Percentiles rank a stretch among this genome's conserved stretches.
These are phyloP conservation scores for Phytophthora brassicae DNA, from an alignment of 352 stramenopile species.

Conservation along the genomic window DNA sequence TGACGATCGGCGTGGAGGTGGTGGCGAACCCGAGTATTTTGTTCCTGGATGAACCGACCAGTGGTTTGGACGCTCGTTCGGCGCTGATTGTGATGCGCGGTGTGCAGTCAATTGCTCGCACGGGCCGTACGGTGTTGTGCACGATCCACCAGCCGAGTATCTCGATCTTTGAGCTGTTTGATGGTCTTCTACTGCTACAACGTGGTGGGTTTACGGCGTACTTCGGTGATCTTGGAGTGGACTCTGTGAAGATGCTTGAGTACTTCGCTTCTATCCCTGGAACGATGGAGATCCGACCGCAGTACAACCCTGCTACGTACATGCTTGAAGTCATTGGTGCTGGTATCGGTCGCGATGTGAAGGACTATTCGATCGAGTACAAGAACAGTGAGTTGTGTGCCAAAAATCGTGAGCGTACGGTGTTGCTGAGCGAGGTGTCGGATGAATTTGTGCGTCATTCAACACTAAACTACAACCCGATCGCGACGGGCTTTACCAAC, in stretches of 20 bases:
- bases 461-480: slow-evolving; percentile 45
- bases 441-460: slow-evolving; percentile 43
- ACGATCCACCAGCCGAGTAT: slow-evolving; percentile 65
- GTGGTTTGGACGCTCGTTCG: slow-evolving; percentile 83
- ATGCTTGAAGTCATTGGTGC: neutral
- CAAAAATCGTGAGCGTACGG: slow-evolving; percentile 36
- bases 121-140: slow-evolving; percentile 82
- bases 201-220: slow-evolving; percentile 65
- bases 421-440: slow-evolving; percentile 22
- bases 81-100: slow-evolving; percentile 88
- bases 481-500: slow-evolving; percentile 46
- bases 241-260: neutral
- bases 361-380: neutral
- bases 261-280: neutral
- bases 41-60: slow-evolving; percentile 94
- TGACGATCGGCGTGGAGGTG: slow-evolving; percentile 94
- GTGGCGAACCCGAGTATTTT: slow-evolving; percentile 92
- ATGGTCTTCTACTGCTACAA: slow-evolving; percentile 89
- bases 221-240: slow-evolving; percentile 78
- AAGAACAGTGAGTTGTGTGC: slow-evolving; percentile 1
- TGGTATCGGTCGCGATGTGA: neutral
- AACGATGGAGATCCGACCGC: neutral
- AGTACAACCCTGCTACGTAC: neutral
- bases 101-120: slow-evolving; percentile 82
- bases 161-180: slow-evolving; percentile 93